Evolutionary conservation across 2,329 filamentous ascomycete genomes (phyloP).

Genomic region (Aspergillus uvarum): DNA sequence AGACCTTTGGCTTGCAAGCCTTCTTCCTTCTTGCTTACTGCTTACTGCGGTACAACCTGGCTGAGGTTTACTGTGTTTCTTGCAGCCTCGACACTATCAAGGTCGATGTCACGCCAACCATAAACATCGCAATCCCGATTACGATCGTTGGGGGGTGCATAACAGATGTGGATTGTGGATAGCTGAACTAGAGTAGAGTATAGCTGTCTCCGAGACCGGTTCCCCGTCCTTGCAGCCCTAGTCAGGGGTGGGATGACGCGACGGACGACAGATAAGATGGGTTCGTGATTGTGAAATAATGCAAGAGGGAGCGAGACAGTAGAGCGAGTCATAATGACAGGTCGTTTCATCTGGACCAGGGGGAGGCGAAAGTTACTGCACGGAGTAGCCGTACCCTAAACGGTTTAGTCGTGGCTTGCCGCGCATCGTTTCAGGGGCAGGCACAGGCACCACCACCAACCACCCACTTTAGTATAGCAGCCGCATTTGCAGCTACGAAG

Average conservation of each 20-base stretch:
- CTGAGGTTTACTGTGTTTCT: too few relatives aligned
- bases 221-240: constrained; percentile 16
- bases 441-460: background rate
- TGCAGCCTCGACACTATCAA: background rate
- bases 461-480: too few relatives aligned
- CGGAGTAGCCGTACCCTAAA: background rate
- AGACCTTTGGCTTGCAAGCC: background rate
- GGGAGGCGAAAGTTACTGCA: background rate
- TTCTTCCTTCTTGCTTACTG: too few relatives aligned
- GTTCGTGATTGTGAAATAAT: background rate
- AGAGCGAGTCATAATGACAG: constrained; percentile 15
- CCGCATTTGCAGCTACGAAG: background rate
- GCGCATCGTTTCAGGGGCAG: background rate
- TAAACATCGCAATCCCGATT: background rate
- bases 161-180: constrained; percentile 2
- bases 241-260: constrained; percentile 12
- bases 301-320: background rate
- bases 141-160: background rate
- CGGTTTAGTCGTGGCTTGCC: background rate
- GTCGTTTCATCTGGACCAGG: constrained; percentile 19
- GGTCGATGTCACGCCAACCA: background rate
- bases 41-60: too few relatives aligned
- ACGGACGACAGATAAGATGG: background rate
- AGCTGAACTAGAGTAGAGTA: background rate
- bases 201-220: background rate